These are phyloP conservation scores for Penium margaritaceum DNA, from an alignment of 139 green algal genomes.

Conservation along the genomic window DNA sequence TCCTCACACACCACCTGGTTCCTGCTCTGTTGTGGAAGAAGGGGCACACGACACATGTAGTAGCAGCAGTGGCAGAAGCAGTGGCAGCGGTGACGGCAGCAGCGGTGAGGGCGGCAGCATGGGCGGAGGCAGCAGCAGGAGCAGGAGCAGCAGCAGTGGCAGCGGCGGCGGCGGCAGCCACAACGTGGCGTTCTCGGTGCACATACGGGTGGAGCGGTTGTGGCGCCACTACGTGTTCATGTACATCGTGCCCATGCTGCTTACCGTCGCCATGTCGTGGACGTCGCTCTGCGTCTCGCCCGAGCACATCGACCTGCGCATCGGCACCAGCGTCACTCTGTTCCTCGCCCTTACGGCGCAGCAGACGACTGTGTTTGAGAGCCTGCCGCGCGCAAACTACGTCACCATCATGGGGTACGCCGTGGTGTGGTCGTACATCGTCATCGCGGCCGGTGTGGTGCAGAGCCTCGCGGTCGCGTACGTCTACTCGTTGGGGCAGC, in stretches of 20 bases:
- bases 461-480: background rate
- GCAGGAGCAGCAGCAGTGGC: too few species aligned
- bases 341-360: constrained; percentile 6
- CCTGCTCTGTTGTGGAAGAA: too few species aligned
- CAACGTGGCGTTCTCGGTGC: background rate
- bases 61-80: constrained; percentile 6
- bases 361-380: background rate
- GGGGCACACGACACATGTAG: too few species aligned
- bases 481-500: background rate
- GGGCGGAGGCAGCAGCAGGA: background rate
- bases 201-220: background rate
- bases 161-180: too few species aligned
- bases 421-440: background rate
- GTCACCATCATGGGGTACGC: background rate
- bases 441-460: background rate
- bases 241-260: background rate
- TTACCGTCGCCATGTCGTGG: background rate
- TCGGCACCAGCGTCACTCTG: background rate
- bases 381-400: background rate
- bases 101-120: too few species aligned
- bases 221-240: constrained; percentile 8
- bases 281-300: background rate
- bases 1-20: too few species aligned
- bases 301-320: background rate
- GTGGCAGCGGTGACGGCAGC: background rate